Evolutionary conservation across 768 basidiomycete species (phyloP).

Genomic region (Candolleomyces efflorescens): DNA sequence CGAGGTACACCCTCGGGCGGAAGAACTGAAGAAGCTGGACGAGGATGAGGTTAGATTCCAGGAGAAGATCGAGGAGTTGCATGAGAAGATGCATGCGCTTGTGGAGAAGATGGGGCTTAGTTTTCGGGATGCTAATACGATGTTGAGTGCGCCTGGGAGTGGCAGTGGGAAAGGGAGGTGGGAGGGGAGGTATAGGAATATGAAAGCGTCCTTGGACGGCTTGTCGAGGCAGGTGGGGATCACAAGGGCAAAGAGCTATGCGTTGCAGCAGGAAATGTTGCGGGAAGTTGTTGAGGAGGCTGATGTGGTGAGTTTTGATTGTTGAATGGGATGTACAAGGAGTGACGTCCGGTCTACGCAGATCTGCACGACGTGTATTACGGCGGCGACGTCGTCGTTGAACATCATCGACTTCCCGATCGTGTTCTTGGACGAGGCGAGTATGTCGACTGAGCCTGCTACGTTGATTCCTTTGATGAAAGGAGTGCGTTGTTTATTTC

Average conservation of each 20-base stretch:
- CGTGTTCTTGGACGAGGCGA: conserved; percentile 92
- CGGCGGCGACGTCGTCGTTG: conserved; percentile 61
- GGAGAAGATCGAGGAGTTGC: conserved; percentile 14
- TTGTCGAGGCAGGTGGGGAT: conserved; percentile 22
- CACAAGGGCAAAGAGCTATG: conserved; percentile 44
- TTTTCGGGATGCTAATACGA: not conserved
- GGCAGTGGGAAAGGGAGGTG: conserved; percentile 5
- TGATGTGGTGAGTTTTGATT: conserved; percentile 60
- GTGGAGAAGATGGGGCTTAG: not conserved
- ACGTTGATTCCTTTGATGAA: conserved; percentile 91
- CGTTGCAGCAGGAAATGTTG: conserved; percentile 59
- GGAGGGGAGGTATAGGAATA: conserved; percentile 22
- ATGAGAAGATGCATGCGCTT: conserved; percentile 14
- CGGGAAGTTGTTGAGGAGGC: conserved; percentile 56
- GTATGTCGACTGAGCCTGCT: conserved; percentile 94
- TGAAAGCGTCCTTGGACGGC: conserved; percentile 26
- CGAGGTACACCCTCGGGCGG: conserved; percentile 52
- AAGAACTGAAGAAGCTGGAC: conserved; percentile 19
- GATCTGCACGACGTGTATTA: conserved; percentile 88
- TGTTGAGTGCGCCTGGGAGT: no score
- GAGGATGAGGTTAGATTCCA: conserved; percentile 13
- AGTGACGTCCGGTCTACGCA: conserved; percentile 19
- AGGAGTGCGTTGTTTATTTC: conserved; percentile 56
- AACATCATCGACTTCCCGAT: conserved; percentile 84
- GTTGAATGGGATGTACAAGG: conserved; percentile 3